A percentile compares a stretch with the other conserved stretches of the same genome.
phyloP scores from a whole-genome alignment of 805 yeast genomes.

The Myxozyma nipponensis region DNA sequence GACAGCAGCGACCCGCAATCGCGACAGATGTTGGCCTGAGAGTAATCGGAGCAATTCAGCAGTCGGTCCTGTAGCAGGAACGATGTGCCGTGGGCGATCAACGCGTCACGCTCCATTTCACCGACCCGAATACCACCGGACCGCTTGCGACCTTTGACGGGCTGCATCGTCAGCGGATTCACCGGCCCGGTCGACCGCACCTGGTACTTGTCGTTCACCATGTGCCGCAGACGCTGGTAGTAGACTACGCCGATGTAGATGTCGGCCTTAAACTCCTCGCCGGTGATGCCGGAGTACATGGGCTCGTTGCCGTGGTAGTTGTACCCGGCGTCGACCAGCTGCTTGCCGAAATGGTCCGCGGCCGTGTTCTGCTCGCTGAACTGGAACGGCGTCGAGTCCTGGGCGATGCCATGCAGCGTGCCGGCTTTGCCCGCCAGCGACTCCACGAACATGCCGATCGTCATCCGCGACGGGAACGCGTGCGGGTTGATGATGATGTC shows the following conservation, averaged over 20 bases:
- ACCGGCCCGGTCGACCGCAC: constrained; percentile 99
- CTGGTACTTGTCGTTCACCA: constrained; percentile 99
- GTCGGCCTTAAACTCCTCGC: constrained; percentile 94
- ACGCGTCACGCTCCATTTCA: constrained; percentile 99
- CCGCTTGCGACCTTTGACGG: constrained; percentile 98
- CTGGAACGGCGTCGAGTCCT: constrained; percentile 95
- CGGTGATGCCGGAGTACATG: constrained; percentile 97
- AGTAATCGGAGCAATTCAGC: constrained; percentile 90
- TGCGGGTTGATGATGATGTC: constrained; percentile 98
- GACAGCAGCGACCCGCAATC: constrained; percentile 89
- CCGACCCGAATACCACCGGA: constrained; percentile 99
- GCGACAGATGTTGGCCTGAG: constrained; percentile 86
- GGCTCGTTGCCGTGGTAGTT: constrained; percentile 99
- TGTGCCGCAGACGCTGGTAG: constrained; percentile 96
- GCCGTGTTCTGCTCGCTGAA: constrained; percentile 91
- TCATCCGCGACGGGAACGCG: constrained; percentile 99
- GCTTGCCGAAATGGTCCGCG: constrained; percentile 96
- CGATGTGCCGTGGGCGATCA: constrained; percentile 97
- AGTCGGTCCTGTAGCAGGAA: constrained; percentile 90
- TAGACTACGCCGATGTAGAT: constrained; percentile 95
- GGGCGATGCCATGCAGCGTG: constrained; percentile 95
- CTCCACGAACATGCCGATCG: constrained; percentile 99
- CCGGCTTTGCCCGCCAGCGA: constrained; percentile 99
- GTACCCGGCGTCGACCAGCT: constrained; percentile 79
- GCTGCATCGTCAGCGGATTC: constrained; percentile 95